These are phyloP conservation scores for Trichoderma lentiforme DNA, from an alignment of 2,329 filamentous ascomycete genomes.

Conservation along the genomic window DNA sequence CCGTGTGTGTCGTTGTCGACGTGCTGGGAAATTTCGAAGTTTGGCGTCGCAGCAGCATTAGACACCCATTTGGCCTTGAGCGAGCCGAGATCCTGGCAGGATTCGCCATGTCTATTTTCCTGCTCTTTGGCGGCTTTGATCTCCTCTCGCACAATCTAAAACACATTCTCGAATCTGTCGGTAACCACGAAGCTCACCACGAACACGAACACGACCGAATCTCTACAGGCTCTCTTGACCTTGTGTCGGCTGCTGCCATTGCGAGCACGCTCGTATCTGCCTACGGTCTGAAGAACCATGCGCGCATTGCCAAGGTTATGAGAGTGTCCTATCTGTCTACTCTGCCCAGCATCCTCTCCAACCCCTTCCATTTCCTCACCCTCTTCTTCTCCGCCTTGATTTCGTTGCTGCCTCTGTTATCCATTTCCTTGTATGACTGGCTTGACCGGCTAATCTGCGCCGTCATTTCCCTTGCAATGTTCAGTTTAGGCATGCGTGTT, in stretches of 20 bases:
- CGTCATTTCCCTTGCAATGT: slow-evolving; percentile 83
- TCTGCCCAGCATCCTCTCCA: slow-evolving; percentile 82
- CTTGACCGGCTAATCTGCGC: slow-evolving; percentile 80
- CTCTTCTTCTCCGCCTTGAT: slow-evolving; percentile 80
- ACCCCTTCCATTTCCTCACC: slow-evolving; percentile 92
- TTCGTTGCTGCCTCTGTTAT: slow-evolving; percentile 76
- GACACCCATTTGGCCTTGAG: slow-evolving; percentile 91
- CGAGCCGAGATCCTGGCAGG: slow-evolving; percentile 90
- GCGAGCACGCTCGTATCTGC: slow-evolving; percentile 80
- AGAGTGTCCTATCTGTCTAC: slow-evolving; percentile 77
- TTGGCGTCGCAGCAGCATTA: slow-evolving; percentile 88
- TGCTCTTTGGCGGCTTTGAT: slow-evolving; percentile 97
- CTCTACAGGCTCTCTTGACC: slow-evolving; percentile 72
- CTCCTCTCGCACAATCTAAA: slow-evolving; percentile 91
- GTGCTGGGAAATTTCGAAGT: slow-evolving; percentile 96
- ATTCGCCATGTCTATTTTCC: slow-evolving; percentile 91
- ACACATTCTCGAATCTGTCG: slow-evolving; percentile 71
- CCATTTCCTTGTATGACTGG: slow-evolving; percentile 75
- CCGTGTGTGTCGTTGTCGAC: slow-evolving; percentile 88
- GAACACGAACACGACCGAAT: slow-evolving; percentile 63
- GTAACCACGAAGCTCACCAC: slow-evolving; percentile 67
- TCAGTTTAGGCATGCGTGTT: slow-evolving; percentile 76
- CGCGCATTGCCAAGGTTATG: slow-evolving; percentile 88
- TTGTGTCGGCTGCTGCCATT: slow-evolving; percentile 78
- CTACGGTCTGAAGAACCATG: slow-evolving; percentile 83